Percentiles rank a stretch among this genome's conserved stretches.
Conservation (phyloP, 2,329 filamentous ascomycete genomes). For the Colletotrichum siamense region DNA sequence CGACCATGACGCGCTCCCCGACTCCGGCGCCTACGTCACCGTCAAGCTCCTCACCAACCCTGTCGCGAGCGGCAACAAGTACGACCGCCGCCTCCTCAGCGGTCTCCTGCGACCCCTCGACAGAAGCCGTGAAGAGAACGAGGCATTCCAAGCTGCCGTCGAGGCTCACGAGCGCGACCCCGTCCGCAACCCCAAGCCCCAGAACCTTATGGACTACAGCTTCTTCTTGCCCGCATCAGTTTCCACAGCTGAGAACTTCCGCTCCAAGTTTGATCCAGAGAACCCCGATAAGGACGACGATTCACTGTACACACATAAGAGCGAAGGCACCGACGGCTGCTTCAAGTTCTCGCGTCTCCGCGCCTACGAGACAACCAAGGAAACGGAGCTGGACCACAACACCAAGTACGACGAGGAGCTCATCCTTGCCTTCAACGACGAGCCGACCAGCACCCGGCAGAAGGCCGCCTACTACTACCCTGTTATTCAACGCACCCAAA, state of each 20-base stretch:
- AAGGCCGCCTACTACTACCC: slow-evolving; percentile 73
- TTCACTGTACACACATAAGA: slow-evolving; percentile 58
- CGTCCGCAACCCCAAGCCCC: slow-evolving; percentile 57
- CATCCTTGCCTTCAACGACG: slow-evolving; percentile 63
- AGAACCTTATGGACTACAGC: slow-evolving; percentile 68
- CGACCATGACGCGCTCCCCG: slow-evolving; percentile 72
- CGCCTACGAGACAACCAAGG: slow-evolving; percentile 67
- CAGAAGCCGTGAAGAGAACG: slow-evolving; percentile 58
- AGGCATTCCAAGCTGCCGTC: slow-evolving; percentile 52
- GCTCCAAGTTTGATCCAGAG: slow-evolving; percentile 63
- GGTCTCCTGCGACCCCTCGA: slow-evolving; percentile 67
- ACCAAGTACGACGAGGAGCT: slow-evolving; percentile 71
- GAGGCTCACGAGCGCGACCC: slow-evolving; percentile 64
- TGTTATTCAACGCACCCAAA: slow-evolving; percentile 67
- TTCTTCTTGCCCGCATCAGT: slow-evolving; percentile 64
- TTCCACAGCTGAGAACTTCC: slow-evolving; percentile 58
- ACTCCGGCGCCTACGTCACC: slow-evolving; percentile 72
- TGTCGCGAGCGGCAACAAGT: slow-evolving; percentile 55
- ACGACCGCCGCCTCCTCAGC: slow-evolving; percentile 66
- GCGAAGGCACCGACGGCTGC: slow-evolving; percentile 48
- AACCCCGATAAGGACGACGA: slow-evolving; percentile 60
- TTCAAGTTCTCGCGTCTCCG: slow-evolving; percentile 69
- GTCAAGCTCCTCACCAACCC: slow-evolving; percentile 74
- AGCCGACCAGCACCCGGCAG: slow-evolving; percentile 45
- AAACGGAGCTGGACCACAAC: slow-evolving; percentile 60